phyloP scores from a whole-genome alignment of 768 basidiomycete species.

The Suillus occidentalis region DNA sequence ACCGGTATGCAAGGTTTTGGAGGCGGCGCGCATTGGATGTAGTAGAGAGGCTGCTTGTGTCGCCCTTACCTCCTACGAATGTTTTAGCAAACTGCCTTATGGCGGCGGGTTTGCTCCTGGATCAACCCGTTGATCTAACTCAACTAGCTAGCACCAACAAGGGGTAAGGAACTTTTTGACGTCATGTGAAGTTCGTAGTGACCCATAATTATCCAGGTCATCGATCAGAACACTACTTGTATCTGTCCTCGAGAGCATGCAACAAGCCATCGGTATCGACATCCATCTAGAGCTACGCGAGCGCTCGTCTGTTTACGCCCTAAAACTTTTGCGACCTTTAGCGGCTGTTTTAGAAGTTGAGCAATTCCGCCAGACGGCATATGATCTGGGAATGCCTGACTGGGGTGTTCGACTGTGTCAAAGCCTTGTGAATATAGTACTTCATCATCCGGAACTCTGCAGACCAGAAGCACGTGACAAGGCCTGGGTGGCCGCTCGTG shows the following conservation, averaged over 20 bases:
- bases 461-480: neutral
- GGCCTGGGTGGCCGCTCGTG: constrained; percentile 6
- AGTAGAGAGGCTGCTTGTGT: constrained; percentile 2
- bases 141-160: constrained; percentile 8
- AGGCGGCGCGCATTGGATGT: constrained; percentile 8
- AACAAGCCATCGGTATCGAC: constrained; percentile 2
- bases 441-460: constrained; percentile 1
- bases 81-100: constrained; percentile 11
- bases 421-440: constrained; percentile 2
- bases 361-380: constrained; percentile 5
- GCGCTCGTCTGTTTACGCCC: constrained; percentile 6
- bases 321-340: constrained; percentile 7
- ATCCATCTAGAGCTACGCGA: constrained; percentile 2
- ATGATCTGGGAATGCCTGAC: constrained; percentile 5
- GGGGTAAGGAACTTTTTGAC: constrained; percentile 1
- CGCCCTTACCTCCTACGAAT: constrained; percentile 7
- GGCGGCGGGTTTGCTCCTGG: constrained; percentile 8
- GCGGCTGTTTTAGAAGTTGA: constrained; percentile 4
- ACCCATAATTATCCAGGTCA: neutral
- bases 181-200: neutral
- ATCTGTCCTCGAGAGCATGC: constrained; percentile 7
- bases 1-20: constrained; percentile 1
- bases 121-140: constrained; percentile 5
- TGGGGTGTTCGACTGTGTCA: constrained; percentile 7
- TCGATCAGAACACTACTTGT: neutral